These are phyloP conservation scores for Fagopyrum tataricum DNA, from an alignment of 148 eudicot genomes.

Conservation along the genomic window DNA sequence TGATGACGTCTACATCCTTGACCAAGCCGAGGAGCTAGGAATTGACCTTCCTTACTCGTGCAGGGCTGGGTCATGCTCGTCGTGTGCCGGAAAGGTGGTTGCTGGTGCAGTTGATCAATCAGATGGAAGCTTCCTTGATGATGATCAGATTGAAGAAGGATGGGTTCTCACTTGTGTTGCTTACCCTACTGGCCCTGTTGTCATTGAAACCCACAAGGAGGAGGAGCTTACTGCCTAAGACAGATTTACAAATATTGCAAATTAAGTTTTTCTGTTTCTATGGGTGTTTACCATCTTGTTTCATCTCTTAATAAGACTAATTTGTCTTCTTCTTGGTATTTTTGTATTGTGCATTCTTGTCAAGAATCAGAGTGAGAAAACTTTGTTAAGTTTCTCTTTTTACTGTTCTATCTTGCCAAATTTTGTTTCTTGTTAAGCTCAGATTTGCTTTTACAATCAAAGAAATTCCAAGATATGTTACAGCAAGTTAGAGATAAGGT, in stretches of 20 bases:
- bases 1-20: slow-evolving; percentile 49
- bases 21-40: slow-evolving; percentile 59
- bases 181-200: slow-evolving; percentile 42
- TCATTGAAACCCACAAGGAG: slow-evolving; percentile 83
- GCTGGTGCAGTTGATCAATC: slow-evolving; percentile 57
- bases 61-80: slow-evolving; percentile 78
- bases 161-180: slow-evolving; percentile 84
- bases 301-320: slow-evolving; percentile 6
- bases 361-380: neutral
- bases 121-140: slow-evolving; percentile 71
- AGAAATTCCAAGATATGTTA: neutral
- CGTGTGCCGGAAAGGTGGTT: slow-evolving; percentile 60
- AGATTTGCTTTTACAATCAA: neutral
- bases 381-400: neutral
- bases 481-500: slow-evolving; percentile 3
- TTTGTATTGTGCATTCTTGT: neutral
- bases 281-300: neutral
- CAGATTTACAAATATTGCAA: neutral
- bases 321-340: neutral
- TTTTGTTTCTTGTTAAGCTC: neutral
- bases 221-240: slow-evolving; percentile 40
- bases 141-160: slow-evolving; percentile 45
- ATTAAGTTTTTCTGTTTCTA: neutral
- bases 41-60: slow-evolving; percentile 81
- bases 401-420: neutral